phyloP scores from a whole-genome alignment of 2,329 filamentous ascomycete species.

The Emericellopsis atlantica region DNA sequence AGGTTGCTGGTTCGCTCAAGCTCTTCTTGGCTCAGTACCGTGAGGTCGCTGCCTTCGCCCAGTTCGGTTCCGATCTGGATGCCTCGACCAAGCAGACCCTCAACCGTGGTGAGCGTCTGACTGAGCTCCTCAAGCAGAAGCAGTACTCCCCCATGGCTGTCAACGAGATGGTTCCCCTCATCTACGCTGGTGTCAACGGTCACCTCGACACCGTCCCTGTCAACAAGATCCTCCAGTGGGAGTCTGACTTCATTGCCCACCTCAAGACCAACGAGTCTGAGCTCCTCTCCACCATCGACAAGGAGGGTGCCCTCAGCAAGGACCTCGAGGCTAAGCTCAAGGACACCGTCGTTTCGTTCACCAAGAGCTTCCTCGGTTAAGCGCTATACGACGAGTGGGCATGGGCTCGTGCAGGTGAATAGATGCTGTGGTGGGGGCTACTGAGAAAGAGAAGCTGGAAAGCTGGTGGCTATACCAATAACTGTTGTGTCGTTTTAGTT shows the following conservation, averaged over 20 bases:
- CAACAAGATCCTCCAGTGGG: conserved; percentile 83
- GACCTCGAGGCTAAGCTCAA: conserved; percentile 74
- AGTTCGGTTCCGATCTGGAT: conserved; percentile 99
- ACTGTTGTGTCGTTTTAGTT: conserved; percentile 27
- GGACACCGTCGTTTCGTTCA: conserved; percentile 68
- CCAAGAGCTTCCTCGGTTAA: conserved; percentile 77
- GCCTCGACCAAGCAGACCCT: conserved; percentile 98
- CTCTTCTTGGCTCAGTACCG: conserved; percentile 99
- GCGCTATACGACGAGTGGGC: conserved; percentile 14
- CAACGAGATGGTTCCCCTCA: conserved; percentile 99
- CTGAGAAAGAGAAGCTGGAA: conserved; percentile 12
- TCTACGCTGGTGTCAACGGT: conserved; percentile 99
- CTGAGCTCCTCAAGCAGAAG: conserved; percentile 99
- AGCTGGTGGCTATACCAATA: conserved; percentile 33
- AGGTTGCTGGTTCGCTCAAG: conserved; percentile 98
- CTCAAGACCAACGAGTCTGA: conserved; percentile 83
- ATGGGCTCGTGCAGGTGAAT: conserved; percentile 10
- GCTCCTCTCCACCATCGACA: conserved; percentile 75
- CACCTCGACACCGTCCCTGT: conserved; percentile 82
- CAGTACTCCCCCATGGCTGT: conserved; percentile 98
- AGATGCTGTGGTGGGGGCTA: conserved; percentile 12
- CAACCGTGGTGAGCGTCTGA: conserved; percentile 93
- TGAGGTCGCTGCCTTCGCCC: conserved; percentile 98
- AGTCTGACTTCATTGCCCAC: conserved; percentile 86
- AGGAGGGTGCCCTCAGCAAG: conserved; percentile 94